phyloP scores from a whole-genome alignment of 371 early-diverging fungal genomes.

The Rhizopus arrhizus region DNA sequence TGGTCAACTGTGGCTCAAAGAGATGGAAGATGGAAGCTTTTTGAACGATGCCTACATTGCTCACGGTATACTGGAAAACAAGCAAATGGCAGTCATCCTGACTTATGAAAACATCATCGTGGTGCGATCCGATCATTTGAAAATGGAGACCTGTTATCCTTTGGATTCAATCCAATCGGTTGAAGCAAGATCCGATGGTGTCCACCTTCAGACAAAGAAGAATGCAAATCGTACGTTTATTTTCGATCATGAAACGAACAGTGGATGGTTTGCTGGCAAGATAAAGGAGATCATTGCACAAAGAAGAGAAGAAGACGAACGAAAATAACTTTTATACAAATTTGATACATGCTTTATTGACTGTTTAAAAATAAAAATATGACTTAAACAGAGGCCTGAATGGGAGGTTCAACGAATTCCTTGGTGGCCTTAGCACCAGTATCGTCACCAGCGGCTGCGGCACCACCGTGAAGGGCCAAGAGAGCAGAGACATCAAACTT shows the following conservation, averaged over 20 bases:
- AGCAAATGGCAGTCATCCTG: constrained; percentile 66
- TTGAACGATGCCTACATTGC: constrained; percentile 84
- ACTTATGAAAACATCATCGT: constrained; percentile 66
- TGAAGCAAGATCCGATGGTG: constrained; percentile 6
- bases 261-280: constrained; percentile 27
- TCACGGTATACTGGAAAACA: constrained; percentile 58
- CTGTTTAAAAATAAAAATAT: constrained; percentile 3
- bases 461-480: constrained; percentile 93
- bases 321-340: constrained; percentile 17
- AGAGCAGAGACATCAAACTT: constrained; percentile 94
- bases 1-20: constrained; percentile 89
- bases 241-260: constrained; percentile 22
- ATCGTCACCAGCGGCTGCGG: constrained; percentile 76
- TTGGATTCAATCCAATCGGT: constrained; percentile 24
- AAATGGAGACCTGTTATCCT: constrained; percentile 59
- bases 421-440: constrained; percentile 73
- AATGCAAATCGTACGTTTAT: not conserved
- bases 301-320: constrained; percentile 15
- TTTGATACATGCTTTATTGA: not conserved
- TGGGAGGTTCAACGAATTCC: constrained; percentile 85
- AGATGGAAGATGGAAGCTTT: constrained; percentile 77
- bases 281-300: constrained; percentile 12
- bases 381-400: constrained; percentile 76
- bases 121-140: constrained; percentile 58
- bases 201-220: constrained; percentile 21